A percentile compares a stretch with the other conserved stretches of the same genome.
phyloP scores from a whole-genome alignment of 208 protist species.

The Leishmania tropica region DNA sequence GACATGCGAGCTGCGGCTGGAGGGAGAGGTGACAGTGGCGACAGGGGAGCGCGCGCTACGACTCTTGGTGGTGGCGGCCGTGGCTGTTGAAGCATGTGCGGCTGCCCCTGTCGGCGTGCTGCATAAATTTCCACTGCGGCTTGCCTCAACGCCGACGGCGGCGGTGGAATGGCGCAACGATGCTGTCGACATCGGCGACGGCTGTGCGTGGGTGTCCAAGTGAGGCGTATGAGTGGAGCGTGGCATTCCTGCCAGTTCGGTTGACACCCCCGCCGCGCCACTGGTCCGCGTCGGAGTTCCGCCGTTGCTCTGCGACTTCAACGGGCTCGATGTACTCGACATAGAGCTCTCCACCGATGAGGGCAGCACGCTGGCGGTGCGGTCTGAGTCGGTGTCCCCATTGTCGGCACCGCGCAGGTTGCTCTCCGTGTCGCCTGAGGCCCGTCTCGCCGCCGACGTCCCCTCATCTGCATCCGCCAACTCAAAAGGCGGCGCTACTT shows the following conservation, averaged over 20 bases:
- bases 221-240: neutral
- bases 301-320: constrained; percentile 14
- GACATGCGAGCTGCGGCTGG: constrained; percentile 3
- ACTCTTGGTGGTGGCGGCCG: neutral
- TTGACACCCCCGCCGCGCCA: no score
- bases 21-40: neutral
- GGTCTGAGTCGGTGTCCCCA: constrained; percentile 40
- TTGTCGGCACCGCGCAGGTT: neutral
- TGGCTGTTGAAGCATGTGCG: neutral
- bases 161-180: neutral
- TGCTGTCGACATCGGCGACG: neutral
- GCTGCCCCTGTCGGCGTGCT: neutral
- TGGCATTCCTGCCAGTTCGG: neutral
- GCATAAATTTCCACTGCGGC: neutral
- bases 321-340: constrained; percentile 30
- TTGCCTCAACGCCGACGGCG: neutral
- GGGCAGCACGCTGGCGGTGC: constrained; percentile 44
- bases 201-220: neutral
- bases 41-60: constrained; percentile 6
- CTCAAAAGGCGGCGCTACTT: neutral
- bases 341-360: constrained; percentile 32
- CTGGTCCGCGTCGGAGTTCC: neutral
- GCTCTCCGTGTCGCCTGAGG: no score
- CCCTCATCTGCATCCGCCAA: neutral
- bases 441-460: neutral